phyloP scores from a whole-genome alignment of 371 early-diverging fungal species.

The Mucor plumbeus region DNA sequence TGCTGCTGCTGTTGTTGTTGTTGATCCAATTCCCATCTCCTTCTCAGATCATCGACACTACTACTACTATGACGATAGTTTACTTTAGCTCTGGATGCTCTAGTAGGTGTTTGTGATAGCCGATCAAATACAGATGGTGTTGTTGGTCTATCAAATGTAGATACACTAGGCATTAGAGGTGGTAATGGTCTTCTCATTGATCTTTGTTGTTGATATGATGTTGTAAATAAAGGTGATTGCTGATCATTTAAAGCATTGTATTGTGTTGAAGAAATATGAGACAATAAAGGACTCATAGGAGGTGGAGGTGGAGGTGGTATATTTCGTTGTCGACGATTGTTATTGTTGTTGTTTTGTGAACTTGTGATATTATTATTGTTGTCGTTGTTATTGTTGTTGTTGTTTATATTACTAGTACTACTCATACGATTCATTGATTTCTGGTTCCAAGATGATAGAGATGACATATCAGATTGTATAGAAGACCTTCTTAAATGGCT shows the following conservation, averaged over 20 bases:
- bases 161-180: constrained; percentile 25
- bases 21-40: constrained; percentile 39
- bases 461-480: constrained; percentile 43
- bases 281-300: constrained; percentile 18
- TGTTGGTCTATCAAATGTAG: constrained; percentile 35
- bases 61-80: constrained; percentile 51
- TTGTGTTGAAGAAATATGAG: constrained; percentile 6
- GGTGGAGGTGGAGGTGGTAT: neutral
- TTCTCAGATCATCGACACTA: constrained; percentile 50
- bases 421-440: neutral
- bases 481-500: constrained; percentile 52
- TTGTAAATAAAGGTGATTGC: constrained; percentile 8
- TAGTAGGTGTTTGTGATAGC: constrained; percentile 52
- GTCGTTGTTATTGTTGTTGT: neutral
- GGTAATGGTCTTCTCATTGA: constrained; percentile 23
- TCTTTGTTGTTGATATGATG: constrained; percentile 16
- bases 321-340: neutral
- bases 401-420: constrained; percentile 9
- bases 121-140: constrained; percentile 54
- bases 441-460: constrained; percentile 27
- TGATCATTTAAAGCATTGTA: neutral
- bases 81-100: constrained; percentile 53
- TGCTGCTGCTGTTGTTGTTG: constrained; percentile 5
- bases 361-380: neutral
- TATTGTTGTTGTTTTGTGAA: neutral